These are phyloP conservation scores for Jatropha curcas DNA, from an alignment of 345 rosid species.

Conservation along the genomic window DNA sequence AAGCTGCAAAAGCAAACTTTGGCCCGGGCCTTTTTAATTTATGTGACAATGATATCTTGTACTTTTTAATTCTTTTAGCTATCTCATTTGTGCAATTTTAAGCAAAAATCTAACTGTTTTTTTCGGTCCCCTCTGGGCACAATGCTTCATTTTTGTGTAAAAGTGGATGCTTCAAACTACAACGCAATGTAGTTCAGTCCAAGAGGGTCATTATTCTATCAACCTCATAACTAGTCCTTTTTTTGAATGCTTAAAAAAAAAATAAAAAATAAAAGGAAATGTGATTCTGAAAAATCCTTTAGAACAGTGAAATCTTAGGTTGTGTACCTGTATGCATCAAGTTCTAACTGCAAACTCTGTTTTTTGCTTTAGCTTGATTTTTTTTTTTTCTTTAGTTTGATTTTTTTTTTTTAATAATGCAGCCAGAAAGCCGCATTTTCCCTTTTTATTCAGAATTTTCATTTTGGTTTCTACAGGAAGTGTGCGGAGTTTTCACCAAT, in stretches of 20 bases:
- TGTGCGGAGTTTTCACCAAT: constrained; percentile 47
- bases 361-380: too few species aligned
- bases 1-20: background rate
- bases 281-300: background rate
- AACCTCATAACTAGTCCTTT: background rate
- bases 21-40: too few species aligned
- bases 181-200: background rate
- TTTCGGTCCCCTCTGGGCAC: background rate
- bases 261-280: background rate
- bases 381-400: too few species aligned
- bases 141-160: background rate
- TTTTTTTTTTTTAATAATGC: background rate
- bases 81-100: too few species aligned
- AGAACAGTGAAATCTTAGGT: background rate
- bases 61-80: too few species aligned
- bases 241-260: too few species aligned
- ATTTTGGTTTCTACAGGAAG: constrained; percentile 23
- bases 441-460: background rate
- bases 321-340: background rate
- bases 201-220: background rate
- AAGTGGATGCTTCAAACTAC: background rate
- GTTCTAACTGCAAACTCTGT: background rate
- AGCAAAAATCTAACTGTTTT: background rate
- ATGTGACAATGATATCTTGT: too few species aligned
- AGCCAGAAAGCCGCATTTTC: background rate